Base-by-base conservation (phyloP, 495 filamentous ascomycete species). In the Penicillium macrosclerotiorum region DNA sequence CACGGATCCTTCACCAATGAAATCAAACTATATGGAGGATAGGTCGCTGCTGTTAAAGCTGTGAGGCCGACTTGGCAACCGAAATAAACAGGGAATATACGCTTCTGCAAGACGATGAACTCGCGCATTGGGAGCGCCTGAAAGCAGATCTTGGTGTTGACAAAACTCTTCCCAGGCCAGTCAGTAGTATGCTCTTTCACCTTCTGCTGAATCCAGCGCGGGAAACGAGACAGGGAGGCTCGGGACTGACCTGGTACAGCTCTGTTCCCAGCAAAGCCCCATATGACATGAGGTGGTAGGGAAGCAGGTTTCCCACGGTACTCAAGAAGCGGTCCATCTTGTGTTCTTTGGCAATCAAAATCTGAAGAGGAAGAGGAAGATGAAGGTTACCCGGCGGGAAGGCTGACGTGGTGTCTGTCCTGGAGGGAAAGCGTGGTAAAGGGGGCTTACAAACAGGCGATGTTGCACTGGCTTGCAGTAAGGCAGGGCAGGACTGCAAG, bases 71-170 rank as follows among this genome's bases (percentile, higher is more conserved):
- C 49, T 38, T 81, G 78, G 3, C 52, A 51, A 1, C 51, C 52
- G 55, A 82, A 82, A 53, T 82, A 80, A 24, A 74, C 47, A 0
- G 77, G 79, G 45, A 82, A 82, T 6, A 81, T 35, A 12, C 65
- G 69, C 43, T 76, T 78, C 36, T 80, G 74, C 1, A 81, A 60
- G 0, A 60, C 55, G 16, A 70, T 70, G 55, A 81, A 83, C 3
- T 72, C 62, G 2, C 68, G 63, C 36, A 65, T 60, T 0, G 79
- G 74, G 5, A 81, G 65, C 2, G 63, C 55, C 29, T 57, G 45
- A 55, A 60, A 77, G 52, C 62, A 69, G 8, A 81, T 47, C 34
- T 78, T 80, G 4, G 74, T 77, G 52, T 77, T 71, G 44, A 78
- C 42, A 35, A 81, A 80, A 56, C 61, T 72, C 57, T 81, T 22